Evolutionary conservation across 176 grass and related monocot species (phyloP).

Genomic region (Zoysia japonica): DNA sequence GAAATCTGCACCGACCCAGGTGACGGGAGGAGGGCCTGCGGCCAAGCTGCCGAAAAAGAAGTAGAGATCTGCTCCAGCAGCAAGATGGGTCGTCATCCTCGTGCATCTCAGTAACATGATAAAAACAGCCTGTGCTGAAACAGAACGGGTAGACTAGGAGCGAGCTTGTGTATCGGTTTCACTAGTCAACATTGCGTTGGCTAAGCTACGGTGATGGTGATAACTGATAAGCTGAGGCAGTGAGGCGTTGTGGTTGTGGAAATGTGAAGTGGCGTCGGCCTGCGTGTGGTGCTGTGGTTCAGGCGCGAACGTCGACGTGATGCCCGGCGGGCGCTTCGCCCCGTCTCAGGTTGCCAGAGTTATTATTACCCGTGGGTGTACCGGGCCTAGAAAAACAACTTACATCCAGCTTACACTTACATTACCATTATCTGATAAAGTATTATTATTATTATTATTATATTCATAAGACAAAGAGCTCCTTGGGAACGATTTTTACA

Average conservation of each 20-base stretch:
- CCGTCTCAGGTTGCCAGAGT: not conserved
- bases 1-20: constrained; percentile 34
- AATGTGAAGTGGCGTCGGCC: not conserved
- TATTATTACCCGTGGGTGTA: not conserved
- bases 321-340: not conserved
- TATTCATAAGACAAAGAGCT: no score
- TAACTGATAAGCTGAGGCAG: not conserved
- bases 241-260: not conserved
- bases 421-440: no score
- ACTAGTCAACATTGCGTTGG: not conserved
- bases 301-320: not conserved
- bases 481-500: no score
- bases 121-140: constrained; percentile 24
- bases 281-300: not conserved
- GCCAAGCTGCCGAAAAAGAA: constrained; percentile 46
- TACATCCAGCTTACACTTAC: not conserved
- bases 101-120: constrained; percentile 31
- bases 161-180: not conserved
- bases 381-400: not conserved
- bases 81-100: not conserved
- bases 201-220: not conserved
- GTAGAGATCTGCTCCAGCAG: constrained; percentile 25
- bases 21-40: constrained; percentile 34
- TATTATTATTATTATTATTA: no score
- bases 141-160: not conserved